Evolutionary conservation across 2,329 filamentous ascomycete species (phyloP).

Genomic region (Xylaria sp.): DNA sequence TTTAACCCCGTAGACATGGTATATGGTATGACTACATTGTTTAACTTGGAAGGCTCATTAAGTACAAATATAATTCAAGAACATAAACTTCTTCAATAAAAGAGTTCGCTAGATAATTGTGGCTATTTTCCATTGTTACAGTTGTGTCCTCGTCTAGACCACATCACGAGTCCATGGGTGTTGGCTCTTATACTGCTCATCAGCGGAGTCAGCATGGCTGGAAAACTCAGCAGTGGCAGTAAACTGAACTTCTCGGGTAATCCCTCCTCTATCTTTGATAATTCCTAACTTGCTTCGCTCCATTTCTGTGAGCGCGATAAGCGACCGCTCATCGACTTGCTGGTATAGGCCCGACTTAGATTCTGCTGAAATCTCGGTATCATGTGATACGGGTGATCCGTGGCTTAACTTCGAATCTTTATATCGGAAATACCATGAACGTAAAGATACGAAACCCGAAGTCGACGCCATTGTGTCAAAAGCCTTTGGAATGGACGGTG

Average conservation of each 20-base stretch:
- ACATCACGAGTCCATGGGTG: not conserved
- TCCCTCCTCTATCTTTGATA: not conserved
- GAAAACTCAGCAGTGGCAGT: not conserved
- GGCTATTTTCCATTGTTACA: not conserved
- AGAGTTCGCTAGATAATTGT: not conserved
- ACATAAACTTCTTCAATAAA: not conserved
- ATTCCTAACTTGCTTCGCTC: not conserved
- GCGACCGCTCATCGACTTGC: not conserved
- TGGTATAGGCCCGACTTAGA: not conserved
- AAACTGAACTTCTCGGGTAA: not conserved
- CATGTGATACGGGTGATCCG: not conserved
- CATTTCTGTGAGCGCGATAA: not conserved
- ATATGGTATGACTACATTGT: too few species aligned
- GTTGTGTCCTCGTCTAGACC: not conserved
- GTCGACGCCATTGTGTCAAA: not conserved
- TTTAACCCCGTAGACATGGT: too few species aligned
- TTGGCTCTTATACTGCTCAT: not conserved
- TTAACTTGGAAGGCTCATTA: not conserved
- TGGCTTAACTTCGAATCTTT: not conserved
- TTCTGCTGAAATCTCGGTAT: not conserved
- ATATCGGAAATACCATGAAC: not conserved
- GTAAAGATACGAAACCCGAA: not conserved
- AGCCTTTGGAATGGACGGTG: slow-evolving; percentile 6
- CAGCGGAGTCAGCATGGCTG: not conserved
- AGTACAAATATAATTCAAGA: not conserved